These are phyloP conservation scores for Cladophialophora exuberans DNA, from an alignment of 2,329 filamentous ascomycete species.

Conservation along the genomic window DNA sequence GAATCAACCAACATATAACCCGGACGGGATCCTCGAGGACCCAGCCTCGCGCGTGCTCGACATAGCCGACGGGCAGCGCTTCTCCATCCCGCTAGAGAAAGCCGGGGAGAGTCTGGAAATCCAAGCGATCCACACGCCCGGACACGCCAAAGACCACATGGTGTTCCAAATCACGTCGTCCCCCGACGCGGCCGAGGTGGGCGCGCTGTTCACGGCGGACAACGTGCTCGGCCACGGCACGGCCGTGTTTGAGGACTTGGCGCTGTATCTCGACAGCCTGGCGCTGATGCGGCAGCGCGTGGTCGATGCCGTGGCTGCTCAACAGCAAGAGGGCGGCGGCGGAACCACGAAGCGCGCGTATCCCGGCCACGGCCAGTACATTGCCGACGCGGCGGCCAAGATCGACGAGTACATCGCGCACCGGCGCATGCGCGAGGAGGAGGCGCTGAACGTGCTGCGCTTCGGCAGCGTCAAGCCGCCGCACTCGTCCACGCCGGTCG, in stretches of 20 bases:
- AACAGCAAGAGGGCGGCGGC: background rate
- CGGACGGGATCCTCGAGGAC: conserved; percentile 56
- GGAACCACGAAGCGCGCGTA: conserved; percentile 66
- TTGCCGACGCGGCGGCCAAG: conserved; percentile 71
- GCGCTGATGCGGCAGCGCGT: conserved; percentile 60
- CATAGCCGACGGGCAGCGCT: conserved; percentile 40
- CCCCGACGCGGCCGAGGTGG: conserved; percentile 58
- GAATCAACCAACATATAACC: conserved; percentile 48
- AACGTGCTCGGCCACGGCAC: conserved; percentile 88
- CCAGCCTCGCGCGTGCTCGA: conserved; percentile 59
- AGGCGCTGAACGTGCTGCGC: conserved; percentile 69
- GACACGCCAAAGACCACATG: conserved; percentile 84
- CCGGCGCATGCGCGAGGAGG: conserved; percentile 75
- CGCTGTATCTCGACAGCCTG: conserved; percentile 69
- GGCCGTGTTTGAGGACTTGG: conserved; percentile 79
- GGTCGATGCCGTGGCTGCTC: background rate
- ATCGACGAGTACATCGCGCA: conserved; percentile 84
- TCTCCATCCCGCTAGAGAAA: conserved; percentile 35
- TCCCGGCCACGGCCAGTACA: conserved; percentile 81
- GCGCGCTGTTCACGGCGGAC: conserved; percentile 86
- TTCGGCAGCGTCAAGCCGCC: conserved; percentile 38
- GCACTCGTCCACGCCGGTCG: conserved; percentile 7
- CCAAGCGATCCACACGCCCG: conserved; percentile 68
- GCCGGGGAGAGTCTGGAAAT: conserved; percentile 62
- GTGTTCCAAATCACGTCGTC: conserved; percentile 66